Conservation (phyloP, 148 eudicot genomes). For the Polygonum maritimum region DNA sequence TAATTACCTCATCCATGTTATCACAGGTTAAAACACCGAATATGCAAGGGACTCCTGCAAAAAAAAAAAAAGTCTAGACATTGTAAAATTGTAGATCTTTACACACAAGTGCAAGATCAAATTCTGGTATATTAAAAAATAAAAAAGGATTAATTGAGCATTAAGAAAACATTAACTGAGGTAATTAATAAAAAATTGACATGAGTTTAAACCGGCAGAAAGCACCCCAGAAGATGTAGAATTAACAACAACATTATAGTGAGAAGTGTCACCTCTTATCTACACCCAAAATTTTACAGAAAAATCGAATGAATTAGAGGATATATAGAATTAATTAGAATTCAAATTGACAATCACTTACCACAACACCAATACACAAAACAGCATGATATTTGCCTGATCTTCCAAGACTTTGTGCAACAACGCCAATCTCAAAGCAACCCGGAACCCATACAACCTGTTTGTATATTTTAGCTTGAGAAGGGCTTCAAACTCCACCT, state of each 20-base stretch:
- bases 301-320: not conserved
- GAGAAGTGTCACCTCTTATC: constrained; percentile 88
- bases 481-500: constrained; percentile 67
- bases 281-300: constrained; percentile 16
- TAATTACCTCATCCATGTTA: constrained; percentile 84
- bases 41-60: constrained; percentile 86
- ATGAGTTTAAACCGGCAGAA: constrained; percentile 86
- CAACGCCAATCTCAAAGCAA: constrained; percentile 84
- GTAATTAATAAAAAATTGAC: constrained; percentile 15
- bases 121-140: not conserved
- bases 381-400: constrained; percentile 78
- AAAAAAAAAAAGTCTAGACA: not conserved
- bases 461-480: constrained; percentile 42
- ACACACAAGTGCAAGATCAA: not conserved
- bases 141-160: no score
- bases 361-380: constrained; percentile 97
- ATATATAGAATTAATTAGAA: not conserved
- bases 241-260: constrained; percentile 95
- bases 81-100: not conserved
- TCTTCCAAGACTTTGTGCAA: constrained; percentile 83
- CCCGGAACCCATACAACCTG: constrained; percentile 99
- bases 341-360: constrained; percentile 16
- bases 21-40: constrained; percentile 94
- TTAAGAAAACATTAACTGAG: not conserved
- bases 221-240: constrained; percentile 90